These are phyloP conservation scores for Inonotus obliquus DNA, from an alignment of 1,284 basidiomycete genomes.

Conservation along the genomic window DNA sequence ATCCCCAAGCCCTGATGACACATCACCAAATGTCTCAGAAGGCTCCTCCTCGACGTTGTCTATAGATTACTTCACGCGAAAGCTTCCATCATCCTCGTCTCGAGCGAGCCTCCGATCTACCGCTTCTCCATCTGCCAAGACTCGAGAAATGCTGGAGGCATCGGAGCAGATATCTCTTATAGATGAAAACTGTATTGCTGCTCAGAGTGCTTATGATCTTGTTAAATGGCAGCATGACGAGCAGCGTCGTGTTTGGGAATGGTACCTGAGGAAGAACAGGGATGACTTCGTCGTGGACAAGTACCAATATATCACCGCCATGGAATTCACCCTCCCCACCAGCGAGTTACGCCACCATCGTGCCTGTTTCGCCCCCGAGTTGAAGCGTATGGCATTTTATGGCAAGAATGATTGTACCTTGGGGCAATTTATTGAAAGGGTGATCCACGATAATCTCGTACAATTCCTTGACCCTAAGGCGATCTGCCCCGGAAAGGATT, in stretches of 20 bases:
- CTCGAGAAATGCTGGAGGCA: background rate
- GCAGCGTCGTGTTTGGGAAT: constrained; percentile 86
- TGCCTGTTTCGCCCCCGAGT: constrained; percentile 64
- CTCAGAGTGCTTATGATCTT: constrained; percentile 67
- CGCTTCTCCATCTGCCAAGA: background rate
- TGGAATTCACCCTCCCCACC: constrained; percentile 72
- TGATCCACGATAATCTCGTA: constrained; percentile 64
- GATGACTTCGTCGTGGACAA: constrained; percentile 89
- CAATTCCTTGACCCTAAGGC: constrained; percentile 69
- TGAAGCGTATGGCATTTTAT: constrained; percentile 85
- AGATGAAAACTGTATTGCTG: constrained; percentile 53
- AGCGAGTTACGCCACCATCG: constrained; percentile 58
- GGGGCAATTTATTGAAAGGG: constrained; percentile 87
- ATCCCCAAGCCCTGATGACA: constrained; percentile 28
- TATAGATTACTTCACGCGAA: constrained; percentile 41
- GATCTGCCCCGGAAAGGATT: constrained; percentile 78
- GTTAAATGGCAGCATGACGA: constrained; percentile 80
- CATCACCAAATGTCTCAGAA: background rate
- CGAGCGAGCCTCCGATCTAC: constrained; percentile 22
- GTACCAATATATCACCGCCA: constrained; percentile 83
- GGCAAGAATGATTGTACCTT: constrained; percentile 90
- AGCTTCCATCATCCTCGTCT: constrained; percentile 26
- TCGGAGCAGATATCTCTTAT: constrained; percentile 37
- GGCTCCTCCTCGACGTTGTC: background rate
- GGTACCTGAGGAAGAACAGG: constrained; percentile 79